Evolutionary conservation across 2,329 filamentous ascomycete species (phyloP).

Genomic region (Sporothrix dimorphospora): DNA sequence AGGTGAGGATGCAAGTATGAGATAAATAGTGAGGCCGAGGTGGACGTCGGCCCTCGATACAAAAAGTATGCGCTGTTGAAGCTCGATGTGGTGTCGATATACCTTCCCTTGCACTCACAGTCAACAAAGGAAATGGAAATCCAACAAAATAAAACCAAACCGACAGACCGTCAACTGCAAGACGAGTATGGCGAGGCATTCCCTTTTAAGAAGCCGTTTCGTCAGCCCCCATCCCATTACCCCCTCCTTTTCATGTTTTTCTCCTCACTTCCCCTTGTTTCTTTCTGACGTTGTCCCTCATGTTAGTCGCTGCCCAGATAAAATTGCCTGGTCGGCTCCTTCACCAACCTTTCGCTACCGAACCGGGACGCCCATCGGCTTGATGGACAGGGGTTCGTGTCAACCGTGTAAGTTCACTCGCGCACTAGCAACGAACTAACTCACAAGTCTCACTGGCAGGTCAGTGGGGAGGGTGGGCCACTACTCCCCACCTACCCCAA

Average conservation of each 20-base stretch:
- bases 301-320: constrained; percentile 1
- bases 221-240: background rate
- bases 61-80: constrained; percentile 13
- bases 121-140: background rate
- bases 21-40: background rate
- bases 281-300: background rate
- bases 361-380: constrained; percentile 16
- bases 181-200: background rate
- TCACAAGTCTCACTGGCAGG: background rate
- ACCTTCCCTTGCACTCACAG: background rate
- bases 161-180: background rate
- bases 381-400: constrained; percentile 14
- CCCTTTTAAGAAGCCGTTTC: background rate
- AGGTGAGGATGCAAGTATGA: background rate
- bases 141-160: background rate
- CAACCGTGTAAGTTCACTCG: constrained; percentile 13
- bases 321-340: constrained; percentile 12
- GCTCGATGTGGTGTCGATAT: background rate
- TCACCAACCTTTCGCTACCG: background rate
- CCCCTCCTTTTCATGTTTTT: background rate
- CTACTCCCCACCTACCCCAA: background rate
- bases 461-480: too few relatives aligned
- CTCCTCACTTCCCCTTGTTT: background rate
- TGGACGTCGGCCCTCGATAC: background rate
- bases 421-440: background rate